Conservation (phyloP, 352 stramenopile genomes). For the Blastocystis sp. region DNA sequence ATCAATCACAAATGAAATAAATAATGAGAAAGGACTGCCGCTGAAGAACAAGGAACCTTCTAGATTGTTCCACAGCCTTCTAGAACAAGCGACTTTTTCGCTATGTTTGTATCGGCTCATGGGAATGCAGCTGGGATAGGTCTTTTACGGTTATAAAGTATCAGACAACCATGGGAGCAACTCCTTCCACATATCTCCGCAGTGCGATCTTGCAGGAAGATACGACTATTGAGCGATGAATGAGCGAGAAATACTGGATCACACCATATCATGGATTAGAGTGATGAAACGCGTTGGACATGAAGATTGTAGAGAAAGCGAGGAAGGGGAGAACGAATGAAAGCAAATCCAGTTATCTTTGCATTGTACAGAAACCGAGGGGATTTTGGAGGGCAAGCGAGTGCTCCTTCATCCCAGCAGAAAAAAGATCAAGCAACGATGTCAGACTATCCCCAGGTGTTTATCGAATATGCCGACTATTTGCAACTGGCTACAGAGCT, state of each 20-base stretch:
- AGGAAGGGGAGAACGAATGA: no score
- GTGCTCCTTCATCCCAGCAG: background rate
- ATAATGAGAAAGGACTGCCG: background rate
- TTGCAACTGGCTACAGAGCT: background rate
- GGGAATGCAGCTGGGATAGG: no score
- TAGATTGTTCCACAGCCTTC: background rate
- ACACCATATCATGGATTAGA: background rate
- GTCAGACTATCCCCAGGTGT: constrained; percentile 24
- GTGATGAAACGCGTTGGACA: background rate
- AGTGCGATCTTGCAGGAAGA: no score
- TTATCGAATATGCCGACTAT: background rate
- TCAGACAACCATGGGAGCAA: no score
- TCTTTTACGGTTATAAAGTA: no score
- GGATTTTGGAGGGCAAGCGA: background rate
- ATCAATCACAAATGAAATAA: background rate
- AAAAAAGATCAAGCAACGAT: background rate
- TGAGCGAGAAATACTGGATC: no score
- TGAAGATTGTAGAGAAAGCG: no score
- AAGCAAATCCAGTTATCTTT: background rate
- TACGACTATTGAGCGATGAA: no score
- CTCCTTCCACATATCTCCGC: no score
- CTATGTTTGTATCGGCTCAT: no score
- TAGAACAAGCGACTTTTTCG: background rate
- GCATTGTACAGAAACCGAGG: background rate
- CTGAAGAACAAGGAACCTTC: background rate